Evolutionary conservation across 192 early-diverging fungal genomes (phyloP).

Genomic region (Podila epigama): DNA sequence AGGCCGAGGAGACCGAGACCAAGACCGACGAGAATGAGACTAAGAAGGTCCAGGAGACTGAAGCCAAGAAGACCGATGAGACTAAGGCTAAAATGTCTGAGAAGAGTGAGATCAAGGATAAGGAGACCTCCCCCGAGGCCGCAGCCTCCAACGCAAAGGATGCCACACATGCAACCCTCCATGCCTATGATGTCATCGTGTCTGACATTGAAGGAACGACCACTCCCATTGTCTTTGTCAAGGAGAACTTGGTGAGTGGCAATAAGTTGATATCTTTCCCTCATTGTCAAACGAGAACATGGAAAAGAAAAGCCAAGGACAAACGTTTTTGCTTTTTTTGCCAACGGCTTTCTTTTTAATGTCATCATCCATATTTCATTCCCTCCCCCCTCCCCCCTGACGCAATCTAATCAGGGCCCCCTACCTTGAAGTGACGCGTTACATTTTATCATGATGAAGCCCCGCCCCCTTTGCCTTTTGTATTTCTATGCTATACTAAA

Average conservation of each 20-base stretch:
- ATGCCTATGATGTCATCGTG: conserved; percentile 65
- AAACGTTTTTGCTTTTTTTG: background rate
- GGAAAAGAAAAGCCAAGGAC: no score
- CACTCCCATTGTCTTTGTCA: conserved; percentile 96
- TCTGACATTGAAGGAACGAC: conserved; percentile 98
- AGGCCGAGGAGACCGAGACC: background rate
- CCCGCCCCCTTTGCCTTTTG: background rate
- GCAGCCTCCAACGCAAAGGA: background rate
- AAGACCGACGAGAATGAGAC: background rate
- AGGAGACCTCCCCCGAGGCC: background rate
- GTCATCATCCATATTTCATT: no score
- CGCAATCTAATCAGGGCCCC: no score
- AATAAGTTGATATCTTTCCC: background rate
- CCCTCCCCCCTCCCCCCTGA: no score
- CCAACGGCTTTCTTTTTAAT: no score
- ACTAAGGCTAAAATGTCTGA: background rate
- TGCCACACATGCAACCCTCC: background rate
- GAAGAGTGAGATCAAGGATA: background rate
- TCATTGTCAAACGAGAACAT: no score
- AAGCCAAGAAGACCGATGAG: background rate
- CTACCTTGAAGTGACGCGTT: no score
- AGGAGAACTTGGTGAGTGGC: conserved; percentile 73
- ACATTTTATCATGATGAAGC: background rate
- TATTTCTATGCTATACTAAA: no score
- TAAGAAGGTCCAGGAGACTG: background rate